Evolutionary conservation across 2,329 filamentous ascomycete genomes (phyloP), one percentile per base, ranked within the genome.

Genomic region (Eutypella sp.): DNA sequence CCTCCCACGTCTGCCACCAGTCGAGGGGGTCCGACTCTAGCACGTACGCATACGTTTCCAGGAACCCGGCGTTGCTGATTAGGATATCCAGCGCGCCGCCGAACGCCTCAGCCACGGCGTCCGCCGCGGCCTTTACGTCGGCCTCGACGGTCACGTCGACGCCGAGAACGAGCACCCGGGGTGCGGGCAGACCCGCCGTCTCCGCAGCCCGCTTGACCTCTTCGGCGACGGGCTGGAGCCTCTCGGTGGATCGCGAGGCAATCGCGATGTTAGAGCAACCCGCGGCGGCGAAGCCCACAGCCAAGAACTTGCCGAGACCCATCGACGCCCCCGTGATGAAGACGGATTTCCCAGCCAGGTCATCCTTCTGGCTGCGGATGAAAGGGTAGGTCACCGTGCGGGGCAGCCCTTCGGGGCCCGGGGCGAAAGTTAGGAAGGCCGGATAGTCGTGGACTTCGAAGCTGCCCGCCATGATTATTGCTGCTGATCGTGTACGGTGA

Each of bases 301-400:
- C 75, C 3, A 67, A 78, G 23, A 68, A 64, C 3, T 62, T 66
- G 7, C 77, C 76, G 42, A 77, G 68, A 20, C 74, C 73, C 38
- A 67, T 71, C 4, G 71, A 73, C 2, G 71, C 74, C 7, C 76
- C 76, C 5, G 69, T 74, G 41, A 80, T 69, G 47, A 81, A 67
- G 41, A 64, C 57, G 2, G 60, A 62, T 45, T 46, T 58, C 9
- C 61, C 59, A n/a, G 46, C 44, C 3, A 62, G 52, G 44, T 60
- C 40, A 4, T 44, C 36, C 20, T 55, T 56, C 9, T 49, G 47
- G 5, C 55, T 49, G 2, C 57, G 56, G 33, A 64, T 62, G 33
- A 53, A 60, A 18, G 57, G 50, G 46, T 67, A 67, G 3, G 65
- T 66, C n/a, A n/a, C n/a, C n/a, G n/a, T n/a, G n/a, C n/a, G n/a